phyloP scores from a whole-genome alignment of 768 basidiomycete genomes.

The Saitozyma podzolica region DNA sequence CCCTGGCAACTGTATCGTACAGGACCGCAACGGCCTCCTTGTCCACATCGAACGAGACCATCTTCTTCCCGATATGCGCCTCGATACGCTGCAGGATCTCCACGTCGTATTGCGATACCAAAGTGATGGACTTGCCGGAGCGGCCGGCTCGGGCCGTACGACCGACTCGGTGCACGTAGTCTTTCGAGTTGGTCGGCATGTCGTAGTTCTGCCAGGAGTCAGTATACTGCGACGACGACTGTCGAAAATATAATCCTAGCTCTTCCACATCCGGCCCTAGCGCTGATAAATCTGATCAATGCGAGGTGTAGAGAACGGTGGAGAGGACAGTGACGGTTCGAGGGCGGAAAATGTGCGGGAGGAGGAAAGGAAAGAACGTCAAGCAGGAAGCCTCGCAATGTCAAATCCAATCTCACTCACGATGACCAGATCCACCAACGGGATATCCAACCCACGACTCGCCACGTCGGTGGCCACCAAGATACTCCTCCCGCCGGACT shows the following conservation, averaged over 20 bases:
- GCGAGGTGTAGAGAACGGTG: background rate
- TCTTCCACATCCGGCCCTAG: background rate
- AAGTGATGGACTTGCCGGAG: conserved; percentile 92
- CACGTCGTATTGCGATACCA: conserved; percentile 97
- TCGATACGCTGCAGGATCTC: conserved; percentile 95
- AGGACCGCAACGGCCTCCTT: conserved; percentile 84
- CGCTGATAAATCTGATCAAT: background rate
- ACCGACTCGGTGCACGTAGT: conserved; percentile 98
- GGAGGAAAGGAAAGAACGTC: background rate
- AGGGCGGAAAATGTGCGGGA: background rate
- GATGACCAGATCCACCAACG: conserved; percentile 91
- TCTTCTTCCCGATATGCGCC: conserved; percentile 83
- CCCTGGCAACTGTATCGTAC: conserved; percentile 85
- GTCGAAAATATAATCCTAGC: background rate
- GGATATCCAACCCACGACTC: conserved; percentile 92
- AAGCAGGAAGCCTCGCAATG: no score
- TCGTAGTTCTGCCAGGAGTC: conserved; percentile 70
- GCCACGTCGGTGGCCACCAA: conserved; percentile 97
- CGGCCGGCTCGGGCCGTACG: conserved; percentile 97
- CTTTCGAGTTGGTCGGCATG: conserved; percentile 95
- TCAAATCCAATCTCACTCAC: conserved; percentile 21
- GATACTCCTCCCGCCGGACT: conserved; percentile 84
- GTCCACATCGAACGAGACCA: conserved; percentile 78
- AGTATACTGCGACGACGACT: background rate
- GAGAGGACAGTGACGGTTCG: background rate